phyloP scores from a whole-genome alignment of 495 filamentous ascomycete genomes.

The Penicillium angulare region DNA sequence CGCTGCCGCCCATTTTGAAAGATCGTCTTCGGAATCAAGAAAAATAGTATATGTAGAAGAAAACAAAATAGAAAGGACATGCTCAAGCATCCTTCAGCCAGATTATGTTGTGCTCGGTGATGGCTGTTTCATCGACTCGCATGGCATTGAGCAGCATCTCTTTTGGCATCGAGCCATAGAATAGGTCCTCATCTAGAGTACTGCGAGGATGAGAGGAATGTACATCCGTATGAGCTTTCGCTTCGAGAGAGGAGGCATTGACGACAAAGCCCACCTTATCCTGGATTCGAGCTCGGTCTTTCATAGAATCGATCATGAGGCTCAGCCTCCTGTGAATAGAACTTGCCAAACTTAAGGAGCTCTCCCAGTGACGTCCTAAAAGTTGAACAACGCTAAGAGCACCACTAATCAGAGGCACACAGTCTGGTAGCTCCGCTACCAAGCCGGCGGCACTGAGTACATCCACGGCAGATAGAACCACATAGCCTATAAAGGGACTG shows the following conservation, averaged over 20 bases:
- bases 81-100: constrained; percentile 30
- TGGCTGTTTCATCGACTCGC: constrained; percentile 22
- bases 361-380: constrained; percentile 35
- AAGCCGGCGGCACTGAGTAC: constrained; percentile 42
- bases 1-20: constrained; percentile 1
- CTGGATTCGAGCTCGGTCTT: constrained; percentile 20
- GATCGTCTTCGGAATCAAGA: background rate
- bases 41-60: background rate
- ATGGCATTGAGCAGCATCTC: constrained; percentile 35
- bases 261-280: constrained; percentile 35
- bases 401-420: constrained; percentile 47
- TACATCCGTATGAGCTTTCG: constrained; percentile 23
- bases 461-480: constrained; percentile 47
- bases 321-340: constrained; percentile 31
- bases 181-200: constrained; percentile 30
- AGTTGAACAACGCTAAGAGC: constrained; percentile 38
- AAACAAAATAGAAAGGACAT: background rate
- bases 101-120: constrained; percentile 24
- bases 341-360: constrained; percentile 25
- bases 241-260: constrained; percentile 32
- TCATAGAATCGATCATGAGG: constrained; percentile 26
- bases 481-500: constrained; percentile 44
- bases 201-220: constrained; percentile 11
- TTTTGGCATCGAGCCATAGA: constrained; percentile 33
- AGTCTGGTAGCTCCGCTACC: constrained; percentile 32